Evolutionary conservation across 2,329 filamentous ascomycete species (phyloP).

Genomic region (Ilyonectria robusta): DNA sequence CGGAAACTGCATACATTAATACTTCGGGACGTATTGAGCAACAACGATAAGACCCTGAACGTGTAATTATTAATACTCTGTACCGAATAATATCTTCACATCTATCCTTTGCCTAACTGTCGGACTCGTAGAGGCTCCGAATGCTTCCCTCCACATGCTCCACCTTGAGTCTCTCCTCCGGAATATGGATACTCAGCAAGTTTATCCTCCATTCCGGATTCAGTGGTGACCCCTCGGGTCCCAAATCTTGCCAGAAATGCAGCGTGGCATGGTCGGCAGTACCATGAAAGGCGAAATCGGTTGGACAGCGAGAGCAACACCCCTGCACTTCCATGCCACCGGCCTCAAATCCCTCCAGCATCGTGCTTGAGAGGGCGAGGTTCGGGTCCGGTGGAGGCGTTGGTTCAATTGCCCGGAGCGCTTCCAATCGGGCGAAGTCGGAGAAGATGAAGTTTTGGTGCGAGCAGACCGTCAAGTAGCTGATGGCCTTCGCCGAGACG

Average conservation of each 20-base stretch:
- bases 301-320: not conserved
- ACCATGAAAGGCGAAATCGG: not conserved
- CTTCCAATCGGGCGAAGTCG: too few species aligned
- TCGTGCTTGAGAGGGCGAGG: not conserved
- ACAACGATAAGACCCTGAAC: too few species aligned
- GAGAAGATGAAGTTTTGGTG: not conserved
- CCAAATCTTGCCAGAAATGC: constrained; percentile 16
- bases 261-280: not conserved
- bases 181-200: not conserved
- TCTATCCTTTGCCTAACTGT: too few species aligned
- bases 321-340: not conserved
- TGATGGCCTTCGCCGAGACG: not conserved
- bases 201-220: not conserved
- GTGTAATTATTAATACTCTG: too few species aligned
- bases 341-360: not conserved
- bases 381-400: not conserved
- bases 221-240: constrained; percentile 5
- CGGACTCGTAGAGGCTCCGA: too few species aligned
- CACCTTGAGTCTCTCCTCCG: too few species aligned
- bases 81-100: too few species aligned
- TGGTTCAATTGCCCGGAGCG: not conserved
- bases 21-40: too few species aligned
- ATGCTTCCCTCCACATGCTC: too few species aligned
- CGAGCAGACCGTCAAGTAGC: not conserved
- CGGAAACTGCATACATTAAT: too few species aligned